Percentiles rank a stretch among this genome's conserved stretches.
Conservation (phyloP, 805 yeast species). For the Ogataea degrootiae region DNA sequence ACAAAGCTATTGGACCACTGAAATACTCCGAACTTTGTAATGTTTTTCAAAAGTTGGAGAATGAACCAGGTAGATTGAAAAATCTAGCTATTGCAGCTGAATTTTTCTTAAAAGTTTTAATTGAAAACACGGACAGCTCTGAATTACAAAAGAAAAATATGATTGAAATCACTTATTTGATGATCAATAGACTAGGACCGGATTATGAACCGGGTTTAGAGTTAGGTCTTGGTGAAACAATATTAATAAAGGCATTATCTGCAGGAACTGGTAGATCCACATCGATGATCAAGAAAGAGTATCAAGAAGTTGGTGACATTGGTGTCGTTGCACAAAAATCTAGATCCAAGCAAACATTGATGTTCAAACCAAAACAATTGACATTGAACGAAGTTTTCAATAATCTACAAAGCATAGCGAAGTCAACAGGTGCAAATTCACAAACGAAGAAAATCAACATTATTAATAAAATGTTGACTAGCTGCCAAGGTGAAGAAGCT, state of each 20-base stretch:
- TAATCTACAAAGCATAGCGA: conserved; percentile 72
- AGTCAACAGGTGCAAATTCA: conserved; percentile 71
- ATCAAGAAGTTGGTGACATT: conserved; percentile 79
- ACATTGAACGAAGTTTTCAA: conserved; percentile 70
- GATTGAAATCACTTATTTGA: conserved; percentile 71
- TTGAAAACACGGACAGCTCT: conserved; percentile 7
- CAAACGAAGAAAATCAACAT: conserved; percentile 73
- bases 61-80: conserved; percentile 76
- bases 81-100: conserved; percentile 72
- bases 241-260: conserved; percentile 81
- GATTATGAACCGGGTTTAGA: conserved; percentile 90
- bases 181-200: conserved; percentile 88
- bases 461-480: conserved; percentile 79
- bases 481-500: conserved; percentile 83
- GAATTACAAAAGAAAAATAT: conserved; percentile 33
- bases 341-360: conserved; percentile 79
- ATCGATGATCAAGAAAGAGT: conserved; percentile 66
- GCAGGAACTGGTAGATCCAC: conserved; percentile 84
- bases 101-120: conserved; percentile 63
- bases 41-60: conserved; percentile 73
- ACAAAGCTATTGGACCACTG: conserved; percentile 19
- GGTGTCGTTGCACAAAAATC: conserved; percentile 86
- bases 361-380: conserved; percentile 87
- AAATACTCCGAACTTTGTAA: conserved; percentile 45
- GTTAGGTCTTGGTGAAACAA: conserved; percentile 87